Conservation (phyloP, 805 yeast species). For the Helenozyma baotianmanensis region DNA sequence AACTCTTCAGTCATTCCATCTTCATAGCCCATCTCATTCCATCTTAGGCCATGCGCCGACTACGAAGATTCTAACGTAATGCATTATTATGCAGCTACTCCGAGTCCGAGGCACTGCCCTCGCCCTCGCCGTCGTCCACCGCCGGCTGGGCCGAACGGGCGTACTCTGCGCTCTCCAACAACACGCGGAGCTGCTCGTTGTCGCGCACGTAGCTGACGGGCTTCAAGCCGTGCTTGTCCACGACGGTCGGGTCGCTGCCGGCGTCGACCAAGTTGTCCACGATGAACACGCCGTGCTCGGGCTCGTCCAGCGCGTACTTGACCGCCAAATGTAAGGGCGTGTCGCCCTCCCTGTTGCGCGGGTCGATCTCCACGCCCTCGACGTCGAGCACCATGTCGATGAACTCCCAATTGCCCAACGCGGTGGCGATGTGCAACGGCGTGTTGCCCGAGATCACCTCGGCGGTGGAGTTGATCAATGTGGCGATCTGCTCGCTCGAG, state of each 20-base stretch:
- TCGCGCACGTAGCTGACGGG: constrained; percentile 70
- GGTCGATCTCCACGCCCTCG: constrained; percentile 89
- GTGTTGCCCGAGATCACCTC: constrained; percentile 76
- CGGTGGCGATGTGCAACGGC: constrained; percentile 77
- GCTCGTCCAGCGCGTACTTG: constrained; percentile 68
- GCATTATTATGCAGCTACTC: constrained; percentile 14
- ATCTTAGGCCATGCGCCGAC: no score
- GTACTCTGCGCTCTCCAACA: constrained; percentile 79
- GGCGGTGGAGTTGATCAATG: constrained; percentile 57
- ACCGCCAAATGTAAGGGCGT: constrained; percentile 90
- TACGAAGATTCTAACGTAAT: no score
- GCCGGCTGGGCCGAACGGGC: constrained; percentile 46
- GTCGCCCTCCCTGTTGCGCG: constrained; percentile 70
- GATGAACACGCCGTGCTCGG: constrained; percentile 77
- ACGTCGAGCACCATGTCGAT: constrained; percentile 78
- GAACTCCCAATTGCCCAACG: constrained; percentile 80
- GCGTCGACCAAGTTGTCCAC: constrained; percentile 83
- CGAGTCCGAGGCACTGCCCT: constrained; percentile 35
- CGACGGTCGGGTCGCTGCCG: constrained; percentile 71
- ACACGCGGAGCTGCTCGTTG: constrained; percentile 51
- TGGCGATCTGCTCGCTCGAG: constrained; percentile 36
- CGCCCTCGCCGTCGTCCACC: constrained; percentile 32
- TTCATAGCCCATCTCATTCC: no score
- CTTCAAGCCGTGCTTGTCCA: constrained; percentile 51
- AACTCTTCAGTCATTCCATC: no score